These are phyloP conservation scores for Rosa lucieae DNA, from an alignment of 306 rosid genomes.

Conservation along the genomic window DNA sequence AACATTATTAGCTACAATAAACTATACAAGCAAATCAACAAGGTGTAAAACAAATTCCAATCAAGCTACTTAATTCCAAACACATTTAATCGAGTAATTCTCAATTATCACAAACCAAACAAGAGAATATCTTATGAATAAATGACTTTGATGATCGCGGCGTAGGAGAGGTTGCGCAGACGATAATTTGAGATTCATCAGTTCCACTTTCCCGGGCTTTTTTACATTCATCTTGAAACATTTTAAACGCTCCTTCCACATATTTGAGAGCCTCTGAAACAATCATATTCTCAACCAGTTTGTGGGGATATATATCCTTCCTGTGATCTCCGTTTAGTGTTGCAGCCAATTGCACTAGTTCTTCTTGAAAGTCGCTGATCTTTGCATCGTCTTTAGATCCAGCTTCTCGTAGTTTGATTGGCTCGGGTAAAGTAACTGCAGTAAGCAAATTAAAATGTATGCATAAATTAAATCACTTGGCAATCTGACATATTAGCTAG, in stretches of 20 bases:
- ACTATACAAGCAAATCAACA: too few relatives aligned
- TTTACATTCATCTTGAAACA: constrained; percentile 50
- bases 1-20: too few relatives aligned
- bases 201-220: constrained; percentile 53
- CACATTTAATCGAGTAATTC: not conserved
- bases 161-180: constrained; percentile 22
- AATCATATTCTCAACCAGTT: constrained; percentile 47
- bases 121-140: constrained; percentile 40
- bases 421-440: constrained; percentile 48
- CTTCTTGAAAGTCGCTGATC: constrained; percentile 62
- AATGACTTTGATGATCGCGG: constrained; percentile 20
- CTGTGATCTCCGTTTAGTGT: constrained; percentile 57
- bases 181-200: constrained; percentile 49
- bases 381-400: constrained; percentile 34
- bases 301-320: constrained; percentile 47
- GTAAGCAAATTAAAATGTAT: not conserved
- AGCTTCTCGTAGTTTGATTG: constrained; percentile 44
- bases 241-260: constrained; percentile 38
- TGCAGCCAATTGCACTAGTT: constrained; percentile 64
- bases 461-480: not conserved
- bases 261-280: constrained; percentile 54
- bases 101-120: constrained; percentile 49
- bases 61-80: not conserved
- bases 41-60: too few relatives aligned
- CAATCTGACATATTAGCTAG: not conserved